These are phyloP conservation scores for Apophysomyces trapeziformis DNA, from an alignment of 371 early-diverging fungal species.

Conservation along the genomic window DNA sequence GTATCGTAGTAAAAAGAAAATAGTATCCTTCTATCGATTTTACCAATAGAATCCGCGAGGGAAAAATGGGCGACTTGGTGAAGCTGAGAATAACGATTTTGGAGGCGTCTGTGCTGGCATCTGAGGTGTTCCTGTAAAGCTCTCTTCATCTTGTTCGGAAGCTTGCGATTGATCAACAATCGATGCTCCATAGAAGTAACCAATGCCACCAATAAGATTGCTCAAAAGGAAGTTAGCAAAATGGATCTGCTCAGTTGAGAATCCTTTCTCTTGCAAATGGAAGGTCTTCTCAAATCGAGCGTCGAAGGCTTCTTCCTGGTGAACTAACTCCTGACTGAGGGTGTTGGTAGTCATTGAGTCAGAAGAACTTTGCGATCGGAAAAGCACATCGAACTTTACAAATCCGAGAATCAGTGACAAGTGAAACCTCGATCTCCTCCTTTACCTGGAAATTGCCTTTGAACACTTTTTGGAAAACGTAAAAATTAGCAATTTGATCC, in stretches of 20 bases:
- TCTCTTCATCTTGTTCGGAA: slow-evolving; percentile 55
- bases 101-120: slow-evolving; percentile 68
- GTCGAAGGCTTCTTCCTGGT: slow-evolving; percentile 60
- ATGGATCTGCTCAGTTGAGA: slow-evolving; percentile 55
- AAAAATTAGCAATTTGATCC: slow-evolving; percentile 52
- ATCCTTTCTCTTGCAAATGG: slow-evolving; percentile 70
- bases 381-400: slow-evolving; percentile 63
- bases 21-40: neutral
- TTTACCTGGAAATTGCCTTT: slow-evolving; percentile 64
- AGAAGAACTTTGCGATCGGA: slow-evolving; percentile 50
- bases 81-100: slow-evolving; percentile 77
- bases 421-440: neutral
- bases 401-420: neutral
- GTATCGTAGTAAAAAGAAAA: neutral
- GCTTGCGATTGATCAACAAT: slow-evolving; percentile 52
- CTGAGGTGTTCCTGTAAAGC: slow-evolving; percentile 58
- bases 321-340: slow-evolving; percentile 24
- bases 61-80: slow-evolving; percentile 93
- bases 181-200: slow-evolving; percentile 66
- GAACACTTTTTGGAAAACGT: slow-evolving; percentile 63
- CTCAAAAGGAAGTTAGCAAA: slow-evolving; percentile 81
- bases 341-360: slow-evolving; percentile 29
- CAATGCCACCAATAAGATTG: slow-evolving; percentile 92
- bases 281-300: slow-evolving; percentile 78
- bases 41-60: slow-evolving; percentile 96